A percentile compares a stretch with the other conserved stretches of the same genome.
Conservation (phyloP, 345 rosid species). For the Linum trigynum region DNA sequence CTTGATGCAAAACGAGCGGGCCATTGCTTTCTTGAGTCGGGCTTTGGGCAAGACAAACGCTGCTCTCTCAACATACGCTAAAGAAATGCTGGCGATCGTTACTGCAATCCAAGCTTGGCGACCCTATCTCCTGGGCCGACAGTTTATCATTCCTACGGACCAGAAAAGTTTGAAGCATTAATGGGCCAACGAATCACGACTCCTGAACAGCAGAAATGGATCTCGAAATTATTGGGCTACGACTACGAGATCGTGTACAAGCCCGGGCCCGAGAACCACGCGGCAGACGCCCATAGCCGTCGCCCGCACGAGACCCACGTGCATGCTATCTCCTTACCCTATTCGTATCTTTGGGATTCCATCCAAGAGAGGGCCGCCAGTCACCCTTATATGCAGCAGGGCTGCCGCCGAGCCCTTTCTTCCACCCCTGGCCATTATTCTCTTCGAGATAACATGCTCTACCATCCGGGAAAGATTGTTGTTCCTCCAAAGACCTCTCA, state of each 20-base stretch:
- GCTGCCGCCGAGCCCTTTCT: too few relatives aligned
- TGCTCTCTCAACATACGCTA: background rate
- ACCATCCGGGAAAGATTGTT: too few relatives aligned
- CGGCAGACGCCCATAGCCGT: background rate
- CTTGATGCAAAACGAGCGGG: background rate
- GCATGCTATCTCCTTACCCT: too few relatives aligned
- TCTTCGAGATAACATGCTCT: too few relatives aligned
- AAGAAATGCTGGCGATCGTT: background rate
- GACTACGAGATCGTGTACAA: constrained; percentile 2
- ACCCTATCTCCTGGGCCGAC: background rate
- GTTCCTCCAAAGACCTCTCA: too few relatives aligned
- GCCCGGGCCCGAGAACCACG: background rate
- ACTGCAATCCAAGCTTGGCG: background rate
- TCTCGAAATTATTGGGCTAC: background rate
- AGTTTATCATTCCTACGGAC: background rate
- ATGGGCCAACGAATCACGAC: background rate
- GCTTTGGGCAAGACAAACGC: background rate
- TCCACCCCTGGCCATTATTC: too few relatives aligned
- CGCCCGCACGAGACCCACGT: too few relatives aligned
- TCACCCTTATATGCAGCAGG: too few relatives aligned
- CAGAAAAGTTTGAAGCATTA: background rate
- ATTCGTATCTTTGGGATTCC: too few relatives aligned
- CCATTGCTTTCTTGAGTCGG: background rate
- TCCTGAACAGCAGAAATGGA: background rate
- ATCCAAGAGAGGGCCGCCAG: too few relatives aligned